Evolutionary conservation across 179 eudicot genomes (phyloP).

Genomic region (Actinidia arguta): DNA sequence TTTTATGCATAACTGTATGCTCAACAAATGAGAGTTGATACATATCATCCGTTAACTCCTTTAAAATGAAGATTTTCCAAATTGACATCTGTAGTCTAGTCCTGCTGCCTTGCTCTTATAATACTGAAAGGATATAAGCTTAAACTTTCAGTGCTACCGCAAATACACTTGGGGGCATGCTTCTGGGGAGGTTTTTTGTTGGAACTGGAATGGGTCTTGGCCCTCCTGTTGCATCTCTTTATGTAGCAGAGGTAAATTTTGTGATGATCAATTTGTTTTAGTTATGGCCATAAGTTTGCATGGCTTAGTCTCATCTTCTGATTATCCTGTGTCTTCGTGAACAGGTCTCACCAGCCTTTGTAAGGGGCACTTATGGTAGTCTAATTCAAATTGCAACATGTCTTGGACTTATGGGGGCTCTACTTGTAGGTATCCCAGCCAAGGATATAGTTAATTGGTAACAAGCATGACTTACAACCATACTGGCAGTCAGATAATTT

Average conservation of each 20-base stretch:
- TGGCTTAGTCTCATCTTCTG: not conserved
- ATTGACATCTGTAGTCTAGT: not conserved
- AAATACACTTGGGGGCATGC: slow-evolving; percentile 70
- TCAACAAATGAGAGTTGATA: slow-evolving; percentile 9
- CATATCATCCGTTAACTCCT: not conserved
- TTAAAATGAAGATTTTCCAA: not conserved
- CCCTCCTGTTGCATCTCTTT: slow-evolving; percentile 90
- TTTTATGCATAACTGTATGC: not conserved
- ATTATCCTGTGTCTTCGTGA: slow-evolving; percentile 12
- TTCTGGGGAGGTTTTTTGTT: slow-evolving; percentile 86
- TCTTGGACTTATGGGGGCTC: slow-evolving; percentile 74
- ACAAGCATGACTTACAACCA: slow-evolving; percentile 31
- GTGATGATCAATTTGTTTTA: not conserved
- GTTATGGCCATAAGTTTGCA: not conserved
- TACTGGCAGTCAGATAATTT: not conserved
- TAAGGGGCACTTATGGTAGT: slow-evolving; percentile 95
- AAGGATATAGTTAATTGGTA: slow-evolving; percentile 79
- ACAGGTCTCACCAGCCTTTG: slow-evolving; percentile 88
- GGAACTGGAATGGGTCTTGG: slow-evolving; percentile 96
- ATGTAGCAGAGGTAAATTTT: slow-evolving; percentile 77
- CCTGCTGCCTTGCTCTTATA: slow-evolving; percentile 5
- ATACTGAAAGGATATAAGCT: not conserved
- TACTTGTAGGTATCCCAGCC: slow-evolving; percentile 80
- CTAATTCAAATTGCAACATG: slow-evolving; percentile 89
- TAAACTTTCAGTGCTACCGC: slow-evolving; percentile 64